Evolutionary conservation across 1,139 yeast genomes (phyloP).

Genomic region (Yarrowia galli): DNA sequence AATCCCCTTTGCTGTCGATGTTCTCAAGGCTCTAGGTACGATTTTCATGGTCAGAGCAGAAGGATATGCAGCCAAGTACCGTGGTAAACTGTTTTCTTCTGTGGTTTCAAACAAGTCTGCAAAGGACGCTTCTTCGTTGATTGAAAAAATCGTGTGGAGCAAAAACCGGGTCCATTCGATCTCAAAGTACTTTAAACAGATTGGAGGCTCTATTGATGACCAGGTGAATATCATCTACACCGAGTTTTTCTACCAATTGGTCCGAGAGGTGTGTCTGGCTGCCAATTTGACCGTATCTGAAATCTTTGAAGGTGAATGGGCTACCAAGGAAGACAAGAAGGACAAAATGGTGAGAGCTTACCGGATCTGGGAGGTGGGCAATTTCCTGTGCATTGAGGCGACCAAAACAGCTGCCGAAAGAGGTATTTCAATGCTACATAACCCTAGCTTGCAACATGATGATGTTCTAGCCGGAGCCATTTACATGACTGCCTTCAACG

Average conservation of each 20-base stretch:
- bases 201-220: slow-evolving; percentile 25
- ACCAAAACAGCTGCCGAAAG: slow-evolving; percentile 25
- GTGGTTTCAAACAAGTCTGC: background rate
- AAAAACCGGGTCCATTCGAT: slow-evolving; percentile 4
- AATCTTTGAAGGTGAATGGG: slow-evolving; percentile 32
- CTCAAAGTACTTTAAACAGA: slow-evolving; percentile 10
- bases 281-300: slow-evolving; percentile 21
- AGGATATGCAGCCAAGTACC: slow-evolving; percentile 23
- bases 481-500: slow-evolving; percentile 12
- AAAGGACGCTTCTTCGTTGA: background rate
- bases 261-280: slow-evolving; percentile 30
- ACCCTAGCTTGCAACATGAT: slow-evolving; percentile 22
- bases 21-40: slow-evolving; percentile 27
- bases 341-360: slow-evolving; percentile 32
- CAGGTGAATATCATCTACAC: slow-evolving; percentile 35
- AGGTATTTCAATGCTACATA: slow-evolving; percentile 12
- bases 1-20: slow-evolving; percentile 28
- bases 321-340: slow-evolving; percentile 24
- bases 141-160: slow-evolving; percentile 12
- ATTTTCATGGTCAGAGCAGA: slow-evolving; percentile 20
- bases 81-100: slow-evolving; percentile 14
- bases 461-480: slow-evolving; percentile 6
- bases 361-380: slow-evolving; percentile 36
- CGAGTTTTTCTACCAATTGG: slow-evolving; percentile 25
- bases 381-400: slow-evolving; percentile 22